phyloP scores from a whole-genome alignment of 176 grass and related monocot genomes.

The Cenchrus fungigraminus region DNA sequence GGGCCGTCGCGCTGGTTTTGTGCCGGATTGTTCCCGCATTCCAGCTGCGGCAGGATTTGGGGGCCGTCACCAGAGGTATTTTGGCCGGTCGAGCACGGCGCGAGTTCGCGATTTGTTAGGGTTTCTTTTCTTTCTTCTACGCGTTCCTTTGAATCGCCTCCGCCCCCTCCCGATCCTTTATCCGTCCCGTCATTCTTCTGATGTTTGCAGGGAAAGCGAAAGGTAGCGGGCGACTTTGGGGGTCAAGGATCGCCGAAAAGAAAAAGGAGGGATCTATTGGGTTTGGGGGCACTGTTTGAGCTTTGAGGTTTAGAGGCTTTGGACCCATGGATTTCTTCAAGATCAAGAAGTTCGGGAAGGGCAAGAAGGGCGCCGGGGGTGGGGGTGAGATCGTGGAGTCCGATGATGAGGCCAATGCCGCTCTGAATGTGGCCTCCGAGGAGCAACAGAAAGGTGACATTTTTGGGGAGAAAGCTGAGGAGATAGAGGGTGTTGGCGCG shows the following conservation, averaged over 20 bases:
- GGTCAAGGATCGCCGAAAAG: not conserved
- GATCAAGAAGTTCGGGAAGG: slow-evolving; percentile 61
- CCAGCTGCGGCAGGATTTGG: not conserved
- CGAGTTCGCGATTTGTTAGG: not conserved
- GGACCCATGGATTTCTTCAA: slow-evolving; percentile 92
- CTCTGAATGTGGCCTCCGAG: slow-evolving; percentile 25
- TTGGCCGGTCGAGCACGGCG: not conserved
- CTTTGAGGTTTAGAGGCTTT: slow-evolving; percentile 1
- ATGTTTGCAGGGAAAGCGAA: slow-evolving; percentile 41
- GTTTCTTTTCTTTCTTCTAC: not conserved
- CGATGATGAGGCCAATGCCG: not conserved
- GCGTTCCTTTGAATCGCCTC: not conserved
- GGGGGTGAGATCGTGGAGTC: slow-evolving; percentile 29
- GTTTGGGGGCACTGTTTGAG: not conserved
- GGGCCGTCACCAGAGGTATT: slow-evolving; percentile 24
- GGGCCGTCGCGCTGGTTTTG: not conserved
- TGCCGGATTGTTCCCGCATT: slow-evolving; percentile 3
- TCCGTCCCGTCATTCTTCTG: slow-evolving; percentile 1
- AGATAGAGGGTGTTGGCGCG: not conserved
- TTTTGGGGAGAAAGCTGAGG: slow-evolving; percentile 41
- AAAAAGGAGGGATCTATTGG: slow-evolving; percentile 15
- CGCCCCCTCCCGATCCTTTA: not conserved
- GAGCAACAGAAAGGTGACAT: slow-evolving; percentile 31
- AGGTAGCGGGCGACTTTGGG: slow-evolving; percentile 21
- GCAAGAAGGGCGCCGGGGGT: slow-evolving; percentile 38